Evolutionary conservation across 2,329 filamentous ascomycete species (phyloP), one percentile per base, ranked within the genome.

Genomic region (Zymoseptoria passerinii): DNA sequence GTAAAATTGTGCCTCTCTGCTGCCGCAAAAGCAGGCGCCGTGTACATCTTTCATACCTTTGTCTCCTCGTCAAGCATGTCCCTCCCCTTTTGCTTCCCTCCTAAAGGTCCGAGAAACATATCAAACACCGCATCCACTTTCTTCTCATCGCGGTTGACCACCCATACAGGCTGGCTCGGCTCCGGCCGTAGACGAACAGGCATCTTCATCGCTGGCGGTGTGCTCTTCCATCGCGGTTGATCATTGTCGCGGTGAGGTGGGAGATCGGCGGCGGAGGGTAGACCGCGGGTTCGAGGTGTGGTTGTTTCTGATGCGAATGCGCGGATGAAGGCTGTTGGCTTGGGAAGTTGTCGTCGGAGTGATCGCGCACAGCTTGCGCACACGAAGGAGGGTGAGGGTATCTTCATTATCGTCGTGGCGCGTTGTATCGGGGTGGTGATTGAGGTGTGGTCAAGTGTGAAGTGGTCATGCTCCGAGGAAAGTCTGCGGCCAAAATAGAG

Each of bases 51-150:
- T 8, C 60, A 19, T 66, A 71, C 69, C 67, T 96, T 97, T 62
- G 94, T 80, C 76, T 99, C 92, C 16, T 96, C 92, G 1, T 88
- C 86, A 58, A 99, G 79, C 72, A 94, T 83, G 65, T 88, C 83
- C 89, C 89, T 51, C 82, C 84, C 52, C 78, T 57, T 60, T 18
- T 55, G 58, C 7, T 62, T 59, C 19, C 61, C 65, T n/a, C 61
- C 65, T 16, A 62, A 58, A 29, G 61, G 79, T 5, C 92, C 92
- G 57, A 97, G 76, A 66, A 97, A 82, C 55, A 80, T 80, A 65
- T 82, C 80, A 74, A 96, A 95, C 73, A 90, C 88, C 53, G 82
- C 78, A 72, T 97, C 88, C 57, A 99, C 79, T 69, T 80, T 79
- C 64, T 78, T 79, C 8, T 89, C 89, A 69, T 92, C 84, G 19